A percentile compares a stretch with the other conserved stretches of the same genome.
Conservation (phyloP, 2,329 filamentous ascomycete genomes). For the Pseudonectria foliicola region DNA sequence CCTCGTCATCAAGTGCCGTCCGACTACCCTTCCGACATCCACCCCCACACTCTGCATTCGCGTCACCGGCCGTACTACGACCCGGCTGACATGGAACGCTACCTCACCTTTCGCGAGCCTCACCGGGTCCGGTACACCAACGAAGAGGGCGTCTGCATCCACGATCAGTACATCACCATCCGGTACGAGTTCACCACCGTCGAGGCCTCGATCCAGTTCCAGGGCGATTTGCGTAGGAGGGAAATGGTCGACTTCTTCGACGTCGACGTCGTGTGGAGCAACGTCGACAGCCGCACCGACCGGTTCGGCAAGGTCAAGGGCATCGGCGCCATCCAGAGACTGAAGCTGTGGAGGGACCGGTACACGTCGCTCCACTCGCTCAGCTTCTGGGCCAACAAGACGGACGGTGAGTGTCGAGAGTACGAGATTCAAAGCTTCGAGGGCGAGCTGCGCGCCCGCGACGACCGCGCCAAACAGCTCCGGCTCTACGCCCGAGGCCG, state of each 20-base stretch:
- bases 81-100: constrained; percentile 42
- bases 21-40: constrained; percentile 35
- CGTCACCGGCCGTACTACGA: constrained; percentile 45
- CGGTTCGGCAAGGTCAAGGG: constrained; percentile 43
- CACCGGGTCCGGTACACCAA: constrained; percentile 43
- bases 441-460: constrained; percentile 36
- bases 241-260: constrained; percentile 45
- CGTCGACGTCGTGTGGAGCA: constrained; percentile 46
- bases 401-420: constrained; percentile 39
- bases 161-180: constrained; percentile 41
- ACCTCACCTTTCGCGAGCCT: constrained; percentile 39
- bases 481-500: constrained; percentile 35
- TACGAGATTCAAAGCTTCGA: constrained; percentile 43
- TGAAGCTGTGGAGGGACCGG: constrained; percentile 46
- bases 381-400: constrained; percentile 41
- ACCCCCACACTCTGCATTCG: constrained; percentile 43
- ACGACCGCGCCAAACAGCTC: constrained; percentile 39
- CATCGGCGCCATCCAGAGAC: constrained; percentile 43
- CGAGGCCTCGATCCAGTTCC: constrained; percentile 40
- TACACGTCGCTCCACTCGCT: constrained; percentile 41
- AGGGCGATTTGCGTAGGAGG: constrained; percentile 40
- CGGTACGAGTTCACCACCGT: constrained; percentile 45
- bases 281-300: constrained; percentile 41
- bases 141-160: constrained; percentile 38
- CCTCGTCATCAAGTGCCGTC: constrained; percentile 33